Conservation (phyloP, 441 rosid genomes). For the Jatropha podagrica region DNA sequence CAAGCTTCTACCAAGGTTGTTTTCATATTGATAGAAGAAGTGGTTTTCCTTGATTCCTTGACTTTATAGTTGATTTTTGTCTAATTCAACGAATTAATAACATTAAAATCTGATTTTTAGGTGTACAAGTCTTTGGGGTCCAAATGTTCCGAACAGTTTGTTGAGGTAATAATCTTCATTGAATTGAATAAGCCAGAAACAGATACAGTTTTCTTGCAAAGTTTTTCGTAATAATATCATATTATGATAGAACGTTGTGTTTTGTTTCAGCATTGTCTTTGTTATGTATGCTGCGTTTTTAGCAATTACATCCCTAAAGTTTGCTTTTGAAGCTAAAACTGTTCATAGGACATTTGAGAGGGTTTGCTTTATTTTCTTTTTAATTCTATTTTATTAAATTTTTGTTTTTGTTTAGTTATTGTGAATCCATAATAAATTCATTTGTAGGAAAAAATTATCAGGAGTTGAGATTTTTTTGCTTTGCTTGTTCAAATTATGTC, state of each 20-base stretch:
- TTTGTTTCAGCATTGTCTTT: neutral
- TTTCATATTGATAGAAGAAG: neutral
- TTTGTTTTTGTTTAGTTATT: neutral
- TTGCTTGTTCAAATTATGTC: neutral
- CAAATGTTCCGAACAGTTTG: constrained; percentile 60
- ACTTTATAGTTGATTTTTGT: constrained; percentile 7
- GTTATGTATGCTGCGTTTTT: neutral
- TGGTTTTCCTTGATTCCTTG: neutral
- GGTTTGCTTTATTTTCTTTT: neutral
- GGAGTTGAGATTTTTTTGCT: neutral
- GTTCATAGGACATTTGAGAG: neutral
- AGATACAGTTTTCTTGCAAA: neutral
- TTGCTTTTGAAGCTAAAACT: neutral
- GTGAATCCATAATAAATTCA: neutral
- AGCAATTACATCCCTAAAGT: neutral
- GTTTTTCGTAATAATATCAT: neutral
- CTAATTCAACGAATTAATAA: neutral
- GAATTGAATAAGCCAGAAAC: neutral
- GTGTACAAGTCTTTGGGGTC: constrained; percentile 83
- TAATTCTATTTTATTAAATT: neutral
- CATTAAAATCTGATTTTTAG: constrained; percentile 29
- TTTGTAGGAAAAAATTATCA: neutral
- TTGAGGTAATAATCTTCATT: constrained; percentile 56
- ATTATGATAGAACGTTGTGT: neutral
- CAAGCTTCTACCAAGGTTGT: constrained; percentile 94